Evolutionary conservation across 371 early-diverging fungal species (phyloP).

Genomic region (Haplosporangium sp.): DNA sequence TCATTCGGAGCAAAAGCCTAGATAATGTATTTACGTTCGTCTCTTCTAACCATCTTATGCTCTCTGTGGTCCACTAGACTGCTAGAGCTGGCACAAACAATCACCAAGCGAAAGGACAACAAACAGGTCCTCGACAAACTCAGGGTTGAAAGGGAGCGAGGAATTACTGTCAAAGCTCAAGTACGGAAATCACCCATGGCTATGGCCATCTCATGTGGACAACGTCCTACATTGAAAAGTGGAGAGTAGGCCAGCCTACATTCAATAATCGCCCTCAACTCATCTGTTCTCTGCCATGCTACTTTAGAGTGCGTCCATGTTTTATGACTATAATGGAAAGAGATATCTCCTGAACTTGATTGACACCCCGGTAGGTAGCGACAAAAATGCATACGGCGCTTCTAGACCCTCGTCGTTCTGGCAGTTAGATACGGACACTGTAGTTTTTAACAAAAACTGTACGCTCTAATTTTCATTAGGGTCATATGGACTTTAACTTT

Average conservation of each 20-base stretch:
- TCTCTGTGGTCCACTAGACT: constrained; percentile 57
- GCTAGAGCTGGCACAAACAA: constrained; percentile 86
- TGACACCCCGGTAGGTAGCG: constrained; percentile 84
- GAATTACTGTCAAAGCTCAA: constrained; percentile 98
- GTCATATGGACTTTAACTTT: constrained; percentile 87
- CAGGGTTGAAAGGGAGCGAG: constrained; percentile 94
- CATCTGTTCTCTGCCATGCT: neutral
- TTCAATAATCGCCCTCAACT: neutral
- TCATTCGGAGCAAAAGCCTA: too few relatives aligned
- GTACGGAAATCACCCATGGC: constrained; percentile 46
- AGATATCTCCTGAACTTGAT: constrained; percentile 87
- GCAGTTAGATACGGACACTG: neutral
- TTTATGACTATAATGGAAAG: constrained; percentile 79
- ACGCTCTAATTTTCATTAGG: constrained; percentile 50
- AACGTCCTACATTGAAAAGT: too few relatives aligned
- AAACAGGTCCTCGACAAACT: constrained; percentile 96
- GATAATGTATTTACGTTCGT: too few relatives aligned
- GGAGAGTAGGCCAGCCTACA: neutral
- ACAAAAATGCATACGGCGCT: neutral
- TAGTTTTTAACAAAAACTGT: too few relatives aligned
- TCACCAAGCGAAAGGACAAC: constrained; percentile 73
- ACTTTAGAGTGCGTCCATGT: constrained; percentile 87
- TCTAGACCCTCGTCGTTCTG: neutral
- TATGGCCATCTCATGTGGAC: neutral
- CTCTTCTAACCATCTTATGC: too few relatives aligned